These are phyloP conservation scores for Aspergillus ostianus DNA, from an alignment of 495 filamentous ascomycete genomes.

Conservation along the genomic window DNA sequence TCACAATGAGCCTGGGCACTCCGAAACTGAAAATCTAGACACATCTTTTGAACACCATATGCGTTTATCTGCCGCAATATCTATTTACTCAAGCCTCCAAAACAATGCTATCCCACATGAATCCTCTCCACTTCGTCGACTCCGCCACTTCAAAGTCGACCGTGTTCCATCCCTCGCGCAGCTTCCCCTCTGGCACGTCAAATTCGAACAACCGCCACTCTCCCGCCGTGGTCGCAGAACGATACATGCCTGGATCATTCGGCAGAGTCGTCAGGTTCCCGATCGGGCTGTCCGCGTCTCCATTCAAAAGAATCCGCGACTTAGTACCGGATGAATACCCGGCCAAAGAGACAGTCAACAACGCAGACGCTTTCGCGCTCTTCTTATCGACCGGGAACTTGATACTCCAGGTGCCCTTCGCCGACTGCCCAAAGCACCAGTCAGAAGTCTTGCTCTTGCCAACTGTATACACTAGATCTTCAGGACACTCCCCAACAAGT, in stretches of 20 bases:
- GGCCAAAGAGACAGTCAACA: constrained; percentile 29
- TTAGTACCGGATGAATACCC: constrained; percentile 26
- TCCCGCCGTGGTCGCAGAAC: constrained; percentile 31
- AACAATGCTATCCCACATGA: constrained; percentile 27
- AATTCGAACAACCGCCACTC: constrained; percentile 38
- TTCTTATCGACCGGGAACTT: constrained; percentile 18
- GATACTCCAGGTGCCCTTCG: constrained; percentile 35
- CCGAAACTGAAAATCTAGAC: too few relatives aligned
- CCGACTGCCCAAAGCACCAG: constrained; percentile 40
- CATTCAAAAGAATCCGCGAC: constrained; percentile 24
- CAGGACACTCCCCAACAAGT: constrained; percentile 31
- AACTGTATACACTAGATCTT: constrained; percentile 31
- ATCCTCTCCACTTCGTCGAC: constrained; percentile 23
- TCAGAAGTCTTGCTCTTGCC: constrained; percentile 25
- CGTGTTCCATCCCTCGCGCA: constrained; percentile 22
- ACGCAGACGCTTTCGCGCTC: neutral
- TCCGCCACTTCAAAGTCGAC: constrained; percentile 23
- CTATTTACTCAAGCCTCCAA: neutral
- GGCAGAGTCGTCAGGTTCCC: constrained; percentile 20
- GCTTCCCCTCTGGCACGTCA: constrained; percentile 14
- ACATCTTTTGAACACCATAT: too few relatives aligned
- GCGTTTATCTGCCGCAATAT: too few relatives aligned
- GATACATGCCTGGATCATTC: constrained; percentile 31
- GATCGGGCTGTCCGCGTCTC: constrained; percentile 7
- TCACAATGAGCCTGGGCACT: too few relatives aligned